phyloP scores from a whole-genome alignment of 1,139 yeast genomes.

The Saccharomycopsis phalli region DNA sequence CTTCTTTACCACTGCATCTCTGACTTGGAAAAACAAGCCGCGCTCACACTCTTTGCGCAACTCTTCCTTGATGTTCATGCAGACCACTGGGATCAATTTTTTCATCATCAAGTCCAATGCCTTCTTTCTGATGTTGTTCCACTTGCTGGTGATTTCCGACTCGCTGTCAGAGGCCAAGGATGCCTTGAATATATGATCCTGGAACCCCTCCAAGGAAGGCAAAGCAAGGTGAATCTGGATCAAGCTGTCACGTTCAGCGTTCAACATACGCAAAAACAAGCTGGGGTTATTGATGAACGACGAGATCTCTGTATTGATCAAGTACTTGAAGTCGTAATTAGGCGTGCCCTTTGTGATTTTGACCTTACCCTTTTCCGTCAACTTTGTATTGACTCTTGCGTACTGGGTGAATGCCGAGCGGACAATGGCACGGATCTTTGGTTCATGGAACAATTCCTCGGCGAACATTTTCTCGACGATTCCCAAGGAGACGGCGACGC shows the following conservation, averaged over 20 bases:
- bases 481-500: slow-evolving; percentile 55
- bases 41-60: slow-evolving; percentile 72
- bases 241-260: slow-evolving; percentile 65
- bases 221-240: slow-evolving; percentile 21
- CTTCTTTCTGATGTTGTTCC: slow-evolving; percentile 72
- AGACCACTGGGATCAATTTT: slow-evolving; percentile 57
- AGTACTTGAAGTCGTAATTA: slow-evolving; percentile 86
- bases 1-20: slow-evolving; percentile 57
- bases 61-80: slow-evolving; percentile 76
- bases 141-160: slow-evolving; percentile 67
- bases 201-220: slow-evolving; percentile 31
- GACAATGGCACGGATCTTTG: slow-evolving; percentile 68
- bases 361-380: slow-evolving; percentile 82
- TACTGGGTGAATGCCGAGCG: slow-evolving; percentile 60
- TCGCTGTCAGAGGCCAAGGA: slow-evolving; percentile 75
- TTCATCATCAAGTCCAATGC: slow-evolving; percentile 63
- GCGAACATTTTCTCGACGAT: slow-evolving; percentile 72
- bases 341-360: slow-evolving; percentile 76
- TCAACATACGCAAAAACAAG: slow-evolving; percentile 76
- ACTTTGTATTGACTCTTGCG: slow-evolving; percentile 62
- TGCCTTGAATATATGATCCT: slow-evolving; percentile 43
- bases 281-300: slow-evolving; percentile 74
- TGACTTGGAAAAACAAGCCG: slow-evolving; percentile 57
- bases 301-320: slow-evolving; percentile 66
- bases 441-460: slow-evolving; percentile 74